Evolutionary conservation across 148 eudicot genomes (phyloP), one percentile per base, ranked within the genome.

Genomic region (Rheum nobile): DNA sequence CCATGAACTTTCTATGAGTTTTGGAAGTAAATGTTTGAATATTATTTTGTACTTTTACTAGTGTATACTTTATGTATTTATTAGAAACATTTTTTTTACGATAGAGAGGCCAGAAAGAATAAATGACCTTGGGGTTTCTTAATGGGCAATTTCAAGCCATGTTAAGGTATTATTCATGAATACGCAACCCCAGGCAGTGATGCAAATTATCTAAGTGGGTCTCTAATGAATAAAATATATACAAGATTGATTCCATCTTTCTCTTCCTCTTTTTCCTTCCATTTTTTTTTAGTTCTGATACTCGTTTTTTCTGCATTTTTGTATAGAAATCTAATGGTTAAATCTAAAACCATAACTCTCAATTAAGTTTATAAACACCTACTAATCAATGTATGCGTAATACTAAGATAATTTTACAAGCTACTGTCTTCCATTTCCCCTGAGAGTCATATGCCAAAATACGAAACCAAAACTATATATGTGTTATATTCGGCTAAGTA

Each of bases 71-170:
- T 71, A 42, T 34, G 39, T 65, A 11, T 34, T 12, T 12, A 10
- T 11, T 28, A 61, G 37, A 61, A 4, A 61, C 67, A 61, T 28
- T 17, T 32, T 32, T 1, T 16, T 28, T 0, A 31, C 32, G 19
- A 6, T 32, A 32, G 70, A 65, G 70, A 65, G 70, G 70, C 70
- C 70, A 65, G 6, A 65, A 65, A 17, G 41, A 65, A 65, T 65
- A 65, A 65, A 65, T 65, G 70, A 32, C 70, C 70, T 65, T 65
- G 41, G 41, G 70, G 74, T 47, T 71, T 8, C 19, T 63, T 61
- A 17, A 55, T 77, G 75, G 75, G n/a, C 26, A 75, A 21, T 75
- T 65, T 65, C 13, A 52, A 74, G 59, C 71, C 46, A 3, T 57
- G 55, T 24, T 31, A 59, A 46, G 47, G n/a, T n/a, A n/a, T 72